Percentiles rank a stretch among this genome's conserved stretches.
These are phyloP conservation scores for Sphaerostilbella broomeana DNA, from an alignment of 2,329 filamentous ascomycete genomes.

Conservation along the genomic window DNA sequence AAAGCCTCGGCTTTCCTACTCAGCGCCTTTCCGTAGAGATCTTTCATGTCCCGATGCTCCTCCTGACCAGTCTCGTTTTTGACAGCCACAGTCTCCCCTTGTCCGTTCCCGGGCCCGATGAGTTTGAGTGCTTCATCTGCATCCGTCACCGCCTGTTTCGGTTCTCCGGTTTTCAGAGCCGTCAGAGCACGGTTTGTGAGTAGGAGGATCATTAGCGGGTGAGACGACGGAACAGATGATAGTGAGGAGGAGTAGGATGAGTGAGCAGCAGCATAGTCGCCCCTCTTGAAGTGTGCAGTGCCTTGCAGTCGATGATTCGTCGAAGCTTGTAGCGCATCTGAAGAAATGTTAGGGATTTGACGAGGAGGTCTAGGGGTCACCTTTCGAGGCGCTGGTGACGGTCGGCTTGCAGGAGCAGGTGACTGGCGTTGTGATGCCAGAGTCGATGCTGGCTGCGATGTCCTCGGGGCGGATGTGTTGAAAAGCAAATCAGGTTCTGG, in stretches of 20 bases:
- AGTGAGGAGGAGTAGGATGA: constrained; percentile 74
- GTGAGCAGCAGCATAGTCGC: constrained; percentile 85
- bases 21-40: constrained; percentile 88
- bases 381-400: constrained; percentile 25
- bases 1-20: constrained; percentile 93
- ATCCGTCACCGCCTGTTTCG: constrained; percentile 78
- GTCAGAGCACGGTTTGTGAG: constrained; percentile 89
- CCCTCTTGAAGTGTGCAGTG: constrained; percentile 85
- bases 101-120: constrained; percentile 73
- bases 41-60: constrained; percentile 76
- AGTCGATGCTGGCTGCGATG: constrained; percentile 30
- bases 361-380: constrained; percentile 45
- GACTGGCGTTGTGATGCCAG: constrained; percentile 29
- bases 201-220: constrained; percentile 82
- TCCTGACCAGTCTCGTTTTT: constrained; percentile 49
- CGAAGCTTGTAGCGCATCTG: constrained; percentile 65
- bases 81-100: constrained; percentile 71
- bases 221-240: constrained; percentile 62
- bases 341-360: constrained; percentile 60
- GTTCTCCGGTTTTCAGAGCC: constrained; percentile 83
- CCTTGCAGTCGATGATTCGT: constrained; percentile 73
- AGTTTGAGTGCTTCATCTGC: constrained; percentile 72
- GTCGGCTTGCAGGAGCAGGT: constrained; percentile 31
- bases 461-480: constrained; percentile 30
- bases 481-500: constrained; percentile 62